Conservation (phyloP, 225 moss, liverwort and hornwort species). For the Sphagnum tenellum region DNA sequence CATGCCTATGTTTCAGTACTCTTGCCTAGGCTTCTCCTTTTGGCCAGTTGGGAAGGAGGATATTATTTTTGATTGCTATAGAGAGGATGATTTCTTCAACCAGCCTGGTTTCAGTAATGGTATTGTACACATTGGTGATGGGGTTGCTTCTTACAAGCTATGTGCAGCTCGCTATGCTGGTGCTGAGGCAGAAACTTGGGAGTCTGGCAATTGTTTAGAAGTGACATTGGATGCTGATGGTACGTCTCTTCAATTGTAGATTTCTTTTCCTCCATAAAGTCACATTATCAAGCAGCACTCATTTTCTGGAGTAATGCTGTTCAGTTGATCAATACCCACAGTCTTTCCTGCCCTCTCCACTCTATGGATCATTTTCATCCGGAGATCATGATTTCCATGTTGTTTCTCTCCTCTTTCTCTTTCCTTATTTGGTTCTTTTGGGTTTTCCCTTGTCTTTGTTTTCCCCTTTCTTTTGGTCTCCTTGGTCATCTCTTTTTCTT, state of each 20-base stretch:
- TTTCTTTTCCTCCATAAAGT: too few relatives aligned
- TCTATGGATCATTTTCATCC: too few relatives aligned
- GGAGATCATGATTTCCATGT: too few relatives aligned
- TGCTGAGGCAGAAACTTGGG: slow-evolving; percentile 55
- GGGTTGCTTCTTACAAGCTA: slow-evolving; percentile 41
- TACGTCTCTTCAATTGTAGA: slow-evolving; percentile 3
- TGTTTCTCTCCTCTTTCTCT: too few relatives aligned
- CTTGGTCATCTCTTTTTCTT: too few relatives aligned
- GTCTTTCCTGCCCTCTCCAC: too few relatives aligned
- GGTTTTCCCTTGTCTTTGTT: too few relatives aligned
- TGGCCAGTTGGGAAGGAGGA: slow-evolving; percentile 33
- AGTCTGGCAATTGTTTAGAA: slow-evolving; percentile 26
- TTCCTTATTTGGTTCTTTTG: too few relatives aligned
- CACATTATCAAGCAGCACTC: too few relatives aligned
- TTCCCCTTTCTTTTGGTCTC: too few relatives aligned
- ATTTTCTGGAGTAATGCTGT: too few relatives aligned
- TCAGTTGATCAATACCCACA: too few relatives aligned
- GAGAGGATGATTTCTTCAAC: slow-evolving; percentile 56
- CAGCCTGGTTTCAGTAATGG: slow-evolving; percentile 45
- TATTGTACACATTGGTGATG: slow-evolving; percentile 42
- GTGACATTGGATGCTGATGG: slow-evolving; percentile 37
- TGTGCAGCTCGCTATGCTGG: slow-evolving; percentile 59
- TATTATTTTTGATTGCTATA: slow-evolving; percentile 33
- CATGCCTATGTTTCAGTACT: not conserved
- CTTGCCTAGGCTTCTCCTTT: slow-evolving; percentile 3